Evolutionary conservation across 1,284 basidiomycete species (phyloP), one percentile per base, ranked within the genome.

Genomic region (Acaromyces ingoldii): DNA sequence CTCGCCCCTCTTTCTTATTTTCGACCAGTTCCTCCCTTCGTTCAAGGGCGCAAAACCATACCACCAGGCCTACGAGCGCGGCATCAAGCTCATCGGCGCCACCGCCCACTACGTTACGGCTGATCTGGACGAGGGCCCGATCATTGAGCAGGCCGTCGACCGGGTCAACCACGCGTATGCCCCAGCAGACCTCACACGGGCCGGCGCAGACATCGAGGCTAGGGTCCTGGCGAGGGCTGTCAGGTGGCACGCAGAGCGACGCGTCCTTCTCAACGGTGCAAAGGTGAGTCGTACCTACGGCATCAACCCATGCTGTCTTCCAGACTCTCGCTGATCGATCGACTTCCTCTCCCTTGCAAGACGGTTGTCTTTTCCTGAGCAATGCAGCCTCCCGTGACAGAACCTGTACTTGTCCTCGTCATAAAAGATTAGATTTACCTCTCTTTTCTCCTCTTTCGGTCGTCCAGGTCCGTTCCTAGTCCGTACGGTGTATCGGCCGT

Each of bases 41-140:
- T 73, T 73, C 58, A 70, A 68, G 46, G 67, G 67, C 17, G 68
- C 69, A 0, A 70, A 67, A 48, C 72, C 72, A 10, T 74, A 74
- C 48, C 69, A 71, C 43, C 72, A 74, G 58, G 72, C 72, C 4
- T 67, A 64, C 49, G 64, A 60, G 34, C 50, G 71, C 25, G 72
- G 72, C 7, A 66, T 71, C 34, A 74, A 74, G 53, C 47, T 73
- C 15, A 73, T 74, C 19, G 71, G 71, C 40, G 72, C 72, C 6
- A 74, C 72, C 6, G 65, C 71, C 3, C 72, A 74, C 53, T 63
- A 73, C 48, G 72, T 71, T 15, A 73, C 72, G 0, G 49, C 56
- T 30, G 71, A 71, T 41, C 49, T 74, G 26, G 72, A 74, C 47
- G 71, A 74, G 33, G 71, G 71, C 9, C 71, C 71, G 2, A 74